Evolutionary conservation across 352 stramenopile genomes (phyloP), one percentile per base, ranked within the genome.

Genomic region (Pythium aristosporum): DNA sequence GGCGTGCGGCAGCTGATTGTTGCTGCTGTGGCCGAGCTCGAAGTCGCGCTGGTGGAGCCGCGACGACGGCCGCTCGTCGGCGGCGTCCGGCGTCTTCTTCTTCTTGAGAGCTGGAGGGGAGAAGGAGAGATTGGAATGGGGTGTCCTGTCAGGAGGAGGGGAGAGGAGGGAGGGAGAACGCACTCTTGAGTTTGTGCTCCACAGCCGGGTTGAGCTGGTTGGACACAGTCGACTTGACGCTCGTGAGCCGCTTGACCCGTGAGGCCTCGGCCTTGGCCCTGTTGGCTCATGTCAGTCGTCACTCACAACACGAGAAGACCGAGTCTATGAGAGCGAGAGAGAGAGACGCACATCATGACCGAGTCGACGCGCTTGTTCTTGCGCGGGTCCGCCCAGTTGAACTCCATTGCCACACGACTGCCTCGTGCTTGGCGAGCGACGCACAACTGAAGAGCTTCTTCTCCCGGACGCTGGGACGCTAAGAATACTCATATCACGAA

Each of bases 341-440:
- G 2, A 10, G 28, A 50, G 21, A 77, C 78, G 34, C 37, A 94
- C 85, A 94, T 92, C 75, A 94, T 89, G 44, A 85, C 78, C 1
- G 75, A 77, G 37, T 75, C 77, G 5, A 92, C 62, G 50, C 78
- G 71, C 53, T 80, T 88, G 72, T 92, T 94, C 65, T 92, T 91
- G 71, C 82, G 85, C 32, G 83, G 85, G 44, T 92, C 83, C 20
- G 75, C 75, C 85, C 85, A 94, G 75, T 94, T 94, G 75, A 85
- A 94, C 30, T 89, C 75, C 83, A 92, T 92, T 2, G 6, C 8
- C 49, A 21, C 15, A 13, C 15, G 15, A 47, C 41, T n/a, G 41
- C 15, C 11, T 47, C n/a, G 20, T 30, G 13, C 9, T 32, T 34
- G 49, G 25, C 25, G 25, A 30, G 25, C 25, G 25, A 5, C 25